Evolutionary conservation across 139 green algal genomes (phyloP), one percentile per base, ranked within the genome.

Genomic region (Chlorella sp.): DNA sequence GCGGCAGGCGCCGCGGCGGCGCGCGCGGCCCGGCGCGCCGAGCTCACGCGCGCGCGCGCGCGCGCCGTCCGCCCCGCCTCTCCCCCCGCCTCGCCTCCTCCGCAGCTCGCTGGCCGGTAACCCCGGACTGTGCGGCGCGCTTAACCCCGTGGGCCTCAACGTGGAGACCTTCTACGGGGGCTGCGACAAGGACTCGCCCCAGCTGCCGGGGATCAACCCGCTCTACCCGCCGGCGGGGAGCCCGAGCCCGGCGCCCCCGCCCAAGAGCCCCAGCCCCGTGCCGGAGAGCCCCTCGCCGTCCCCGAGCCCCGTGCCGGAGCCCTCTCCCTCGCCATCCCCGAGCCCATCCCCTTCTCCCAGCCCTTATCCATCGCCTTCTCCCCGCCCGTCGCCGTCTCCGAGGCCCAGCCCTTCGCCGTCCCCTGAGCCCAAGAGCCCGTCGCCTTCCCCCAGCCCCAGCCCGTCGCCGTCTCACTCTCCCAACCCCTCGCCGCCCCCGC

Each of bases 151-250:
- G 19, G 46, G 51, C 5, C 2, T 38, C 45, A 64, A 51, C 27
- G 62, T 48, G 12, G 33, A 27, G 2, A 25, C 73, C 17, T 76
- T 65, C 61, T 85, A 85, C 72, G 42, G 50, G 27, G 48, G 68
- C 38, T 85, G 80, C 55, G 50, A 82, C 21, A 14, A 33, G 0
- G 12, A 36, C 40, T 71, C 74, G 9, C 74, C 80, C 9, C 25
- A 41, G 14, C 74, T 85, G 67, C 74, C 74, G 2, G 51, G 62
- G 36, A 65, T 85, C 53, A 82, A 73, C 67, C 80, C 80, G 31
- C 27, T 59, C 53, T 84, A 84, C 61, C 73, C 72, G n/a, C 31
- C 45, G 33, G 12, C 72, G 21, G 31, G 11, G 21, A 5, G 21
- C 63, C 42, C 42, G 23, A 9, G 8, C 35, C 74, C 23, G 55